phyloP scores from a whole-genome alignment of 441 rosid genomes.

The Flueggea neowawraea region DNA sequence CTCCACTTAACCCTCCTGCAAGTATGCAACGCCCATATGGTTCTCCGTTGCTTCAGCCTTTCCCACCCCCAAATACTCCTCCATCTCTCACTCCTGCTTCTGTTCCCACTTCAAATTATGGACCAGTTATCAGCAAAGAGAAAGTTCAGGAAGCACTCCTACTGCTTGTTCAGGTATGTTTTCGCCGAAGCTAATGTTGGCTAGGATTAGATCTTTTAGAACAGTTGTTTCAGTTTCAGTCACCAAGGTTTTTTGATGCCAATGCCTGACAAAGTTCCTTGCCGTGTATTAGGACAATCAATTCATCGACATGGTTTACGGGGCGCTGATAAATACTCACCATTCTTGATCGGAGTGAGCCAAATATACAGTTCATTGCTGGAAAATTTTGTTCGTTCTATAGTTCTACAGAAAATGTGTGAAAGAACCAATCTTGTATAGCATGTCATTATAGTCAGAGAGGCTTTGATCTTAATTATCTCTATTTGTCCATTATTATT shows the following conservation, averaged over 20 bases:
- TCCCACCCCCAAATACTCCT: conserved; percentile 92
- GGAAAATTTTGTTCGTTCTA: conserved; percentile 23
- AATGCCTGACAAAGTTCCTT: conserved; percentile 9
- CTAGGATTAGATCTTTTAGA: neutral
- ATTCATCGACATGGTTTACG: conserved; percentile 74
- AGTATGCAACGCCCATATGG: conserved; percentile 64
- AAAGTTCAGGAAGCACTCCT: conserved; percentile 74
- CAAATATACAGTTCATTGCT: neutral
- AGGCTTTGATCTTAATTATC: too few relatives aligned
- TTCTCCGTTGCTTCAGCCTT: conserved; percentile 89
- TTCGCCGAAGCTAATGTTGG: neutral
- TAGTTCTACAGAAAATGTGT: neutral
- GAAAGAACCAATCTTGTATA: too few relatives aligned
- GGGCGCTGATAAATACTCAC: conserved; percentile 72
- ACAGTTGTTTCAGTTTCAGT: neutral
- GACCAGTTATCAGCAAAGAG: conserved; percentile 57
- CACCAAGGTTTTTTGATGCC: neutral
- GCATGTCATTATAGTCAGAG: too few relatives aligned
- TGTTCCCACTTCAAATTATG: conserved; percentile 30
- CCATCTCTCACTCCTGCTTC: conserved; percentile 69
- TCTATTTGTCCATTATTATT: too few relatives aligned
- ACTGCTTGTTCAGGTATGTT: conserved; percentile 76
- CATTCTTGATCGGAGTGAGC: conserved; percentile 30
- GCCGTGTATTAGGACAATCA: conserved; percentile 58
- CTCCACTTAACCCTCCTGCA: conserved; percentile 51